Evolutionary conservation across 2,329 filamentous ascomycete species (phyloP).

Genomic region (Colletotrichum spinosum): DNA sequence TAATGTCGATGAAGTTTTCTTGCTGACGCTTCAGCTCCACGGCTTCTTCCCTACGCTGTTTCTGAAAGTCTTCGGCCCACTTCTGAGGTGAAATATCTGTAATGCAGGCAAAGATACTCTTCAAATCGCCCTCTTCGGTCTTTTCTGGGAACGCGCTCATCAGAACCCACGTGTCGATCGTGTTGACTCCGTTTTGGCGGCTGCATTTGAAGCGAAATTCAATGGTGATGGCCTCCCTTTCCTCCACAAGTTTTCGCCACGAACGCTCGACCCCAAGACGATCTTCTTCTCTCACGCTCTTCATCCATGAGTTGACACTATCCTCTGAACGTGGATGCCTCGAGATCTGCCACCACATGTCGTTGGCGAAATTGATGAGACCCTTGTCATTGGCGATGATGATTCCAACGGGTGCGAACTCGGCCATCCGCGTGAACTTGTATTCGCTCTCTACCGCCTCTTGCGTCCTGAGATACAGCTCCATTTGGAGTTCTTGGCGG

Average conservation of each 20-base stretch:
- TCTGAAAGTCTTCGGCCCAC: slow-evolving; percentile 84
- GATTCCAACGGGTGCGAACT: slow-evolving; percentile 85
- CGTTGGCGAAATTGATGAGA: slow-evolving; percentile 82
- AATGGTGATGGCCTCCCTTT: slow-evolving; percentile 73
- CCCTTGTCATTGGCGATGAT: slow-evolving; percentile 83
- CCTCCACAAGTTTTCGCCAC: slow-evolving; percentile 72
- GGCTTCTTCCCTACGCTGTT: slow-evolving; percentile 81
- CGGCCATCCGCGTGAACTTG: slow-evolving; percentile 85
- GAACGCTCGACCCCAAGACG: slow-evolving; percentile 66
- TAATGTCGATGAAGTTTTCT: slow-evolving; percentile 80
- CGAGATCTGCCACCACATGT: slow-evolving; percentile 81
- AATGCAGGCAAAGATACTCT: slow-evolving; percentile 83
- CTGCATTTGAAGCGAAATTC: slow-evolving; percentile 81
- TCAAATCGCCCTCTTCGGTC: slow-evolving; percentile 71
- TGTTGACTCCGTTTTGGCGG: slow-evolving; percentile 70
- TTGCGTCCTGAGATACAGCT: slow-evolving; percentile 74
- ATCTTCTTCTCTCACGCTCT: slow-evolving; percentile 77
- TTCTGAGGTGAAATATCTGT: slow-evolving; percentile 91
- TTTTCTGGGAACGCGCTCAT: slow-evolving; percentile 83
- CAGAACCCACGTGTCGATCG: slow-evolving; percentile 79
- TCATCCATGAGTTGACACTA: slow-evolving; percentile 76
- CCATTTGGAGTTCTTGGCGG: slow-evolving; percentile 80
- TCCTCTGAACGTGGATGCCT: slow-evolving; percentile 70
- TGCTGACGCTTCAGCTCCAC: slow-evolving; percentile 81
- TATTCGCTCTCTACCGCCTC: slow-evolving; percentile 77